Evolutionary conservation across 495 filamentous ascomycete species (phyloP).

Genomic region (Echria macrotheca): DNA sequence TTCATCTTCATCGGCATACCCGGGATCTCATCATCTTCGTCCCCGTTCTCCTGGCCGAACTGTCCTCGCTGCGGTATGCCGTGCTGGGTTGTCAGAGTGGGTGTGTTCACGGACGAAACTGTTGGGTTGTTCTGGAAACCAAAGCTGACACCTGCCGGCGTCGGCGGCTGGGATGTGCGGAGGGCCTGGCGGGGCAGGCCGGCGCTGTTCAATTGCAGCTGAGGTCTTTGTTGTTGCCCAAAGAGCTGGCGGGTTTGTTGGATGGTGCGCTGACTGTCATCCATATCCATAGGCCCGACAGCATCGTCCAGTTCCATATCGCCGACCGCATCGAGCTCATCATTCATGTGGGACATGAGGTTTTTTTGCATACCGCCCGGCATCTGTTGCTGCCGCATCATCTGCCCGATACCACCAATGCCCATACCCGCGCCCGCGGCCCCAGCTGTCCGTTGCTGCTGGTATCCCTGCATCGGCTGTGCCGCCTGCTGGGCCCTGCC

Average conservation of each 20-base stretch:
- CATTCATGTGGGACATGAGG: slow-evolving; percentile 39
- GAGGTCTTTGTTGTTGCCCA: slow-evolving; percentile 67
- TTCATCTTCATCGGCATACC: slow-evolving; percentile 57
- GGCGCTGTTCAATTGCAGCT: slow-evolving; percentile 63
- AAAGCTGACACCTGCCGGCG: slow-evolving; percentile 68
- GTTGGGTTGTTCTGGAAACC: slow-evolving; percentile 90
- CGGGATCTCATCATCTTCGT: slow-evolving; percentile 52
- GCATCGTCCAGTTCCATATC: slow-evolving; percentile 97
- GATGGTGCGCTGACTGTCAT: slow-evolving; percentile 55
- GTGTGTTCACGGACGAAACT: slow-evolving; percentile 96
- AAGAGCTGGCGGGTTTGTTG: slow-evolving; percentile 58
- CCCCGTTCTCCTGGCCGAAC: slow-evolving; percentile 46
- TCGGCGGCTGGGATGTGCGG: slow-evolving; percentile 77
- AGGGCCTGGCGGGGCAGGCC: slow-evolving; percentile 72
- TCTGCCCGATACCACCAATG: slow-evolving; percentile 38
- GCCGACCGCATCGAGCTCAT: slow-evolving; percentile 81
- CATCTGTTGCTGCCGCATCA: slow-evolving; percentile 43
- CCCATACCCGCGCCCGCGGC: slow-evolving; percentile 25
- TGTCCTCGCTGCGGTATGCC: slow-evolving; percentile 36
- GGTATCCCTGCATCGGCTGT: slow-evolving; percentile 32
- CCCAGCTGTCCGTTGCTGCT: slow-evolving; percentile 32
- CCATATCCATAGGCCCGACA: slow-evolving; percentile 56
- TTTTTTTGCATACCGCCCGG: slow-evolving; percentile 24
- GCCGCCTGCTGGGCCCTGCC: slow-evolving; percentile 19
- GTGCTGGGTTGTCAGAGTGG: slow-evolving; percentile 67